Conservation (phyloP, 1,284 basidiomycete genomes). For the Termitomyces sp. region DNA sequence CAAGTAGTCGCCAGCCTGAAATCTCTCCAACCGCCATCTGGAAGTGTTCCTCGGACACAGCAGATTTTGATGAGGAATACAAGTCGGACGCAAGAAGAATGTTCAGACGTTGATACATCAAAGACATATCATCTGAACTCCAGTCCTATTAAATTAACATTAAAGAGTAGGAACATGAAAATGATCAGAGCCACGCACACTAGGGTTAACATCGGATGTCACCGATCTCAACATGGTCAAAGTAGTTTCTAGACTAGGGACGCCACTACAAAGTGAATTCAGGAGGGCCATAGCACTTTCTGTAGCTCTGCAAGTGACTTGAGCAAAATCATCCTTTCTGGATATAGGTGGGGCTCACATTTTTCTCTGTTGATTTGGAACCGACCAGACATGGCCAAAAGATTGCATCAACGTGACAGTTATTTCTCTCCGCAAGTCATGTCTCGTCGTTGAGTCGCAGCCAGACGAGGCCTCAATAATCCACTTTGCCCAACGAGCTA, state of each 20-base stretch:
- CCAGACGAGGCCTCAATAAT: conserved; percentile 36
- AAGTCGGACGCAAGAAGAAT: conserved; percentile 26
- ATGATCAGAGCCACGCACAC: conserved; percentile 4
- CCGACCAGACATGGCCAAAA: conserved; percentile 34
- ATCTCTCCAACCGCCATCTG: conserved; percentile 4
- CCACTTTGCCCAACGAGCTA: conserved; percentile 69
- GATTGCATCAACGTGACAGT: conserved; percentile 42
- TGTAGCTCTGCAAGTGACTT: background rate
- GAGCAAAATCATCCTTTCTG: background rate
- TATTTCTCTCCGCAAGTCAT: conserved; percentile 39
- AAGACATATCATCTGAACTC: conserved; percentile 38
- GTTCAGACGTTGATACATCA: conserved; percentile 53
- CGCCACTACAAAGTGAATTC: conserved; percentile 30
- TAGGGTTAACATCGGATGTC: conserved; percentile 9
- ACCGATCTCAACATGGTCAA: conserved; percentile 19
- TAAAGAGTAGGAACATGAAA: background rate
- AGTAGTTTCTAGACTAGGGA: conserved; percentile 32
- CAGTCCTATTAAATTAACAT: conserved; percentile 33
- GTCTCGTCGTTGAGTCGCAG: conserved; percentile 25
- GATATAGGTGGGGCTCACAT: conserved; percentile 27
- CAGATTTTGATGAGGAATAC: background rate
- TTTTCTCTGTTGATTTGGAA: conserved; percentile 23
- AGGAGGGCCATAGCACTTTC: conserved; percentile 28
- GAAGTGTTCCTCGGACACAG: background rate
- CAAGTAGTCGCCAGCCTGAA: conserved; percentile 50